phyloP scores from a whole-genome alignment of 2,329 filamentous ascomycete genomes.

The Hypoxylon sp. region DNA sequence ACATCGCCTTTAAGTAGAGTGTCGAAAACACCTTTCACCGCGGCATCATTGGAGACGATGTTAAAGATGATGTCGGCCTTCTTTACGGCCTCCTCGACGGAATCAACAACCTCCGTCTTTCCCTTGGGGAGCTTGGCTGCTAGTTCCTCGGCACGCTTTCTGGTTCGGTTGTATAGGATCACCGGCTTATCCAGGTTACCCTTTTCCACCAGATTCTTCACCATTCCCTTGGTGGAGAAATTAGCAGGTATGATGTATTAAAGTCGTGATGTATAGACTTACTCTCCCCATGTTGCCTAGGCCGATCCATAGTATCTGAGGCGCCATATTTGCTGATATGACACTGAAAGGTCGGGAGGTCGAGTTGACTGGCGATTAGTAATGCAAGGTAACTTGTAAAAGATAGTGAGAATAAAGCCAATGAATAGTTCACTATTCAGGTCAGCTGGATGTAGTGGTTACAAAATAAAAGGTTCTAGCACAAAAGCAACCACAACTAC shows the following conservation, averaged over 20 bases:
- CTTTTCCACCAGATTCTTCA: slow-evolving; percentile 85
- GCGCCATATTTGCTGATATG: slow-evolving; percentile 61
- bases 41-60: slow-evolving; percentile 83
- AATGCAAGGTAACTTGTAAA: background rate
- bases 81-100: slow-evolving; percentile 75
- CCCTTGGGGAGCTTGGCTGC: slow-evolving; percentile 70
- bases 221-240: slow-evolving; percentile 78
- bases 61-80: slow-evolving; percentile 84
- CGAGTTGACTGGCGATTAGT: slow-evolving; percentile 13
- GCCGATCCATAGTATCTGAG: slow-evolving; percentile 82
- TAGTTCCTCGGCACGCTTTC: slow-evolving; percentile 74
- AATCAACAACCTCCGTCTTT: slow-evolving; percentile 75
- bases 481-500: background rate
- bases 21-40: slow-evolving; percentile 74
- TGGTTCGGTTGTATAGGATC: slow-evolving; percentile 85
- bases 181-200: slow-evolving; percentile 79
- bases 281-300: slow-evolving; percentile 90
- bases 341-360: background rate
- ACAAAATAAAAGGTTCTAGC: background rate
- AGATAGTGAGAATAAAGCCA: background rate
- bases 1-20: slow-evolving; percentile 70
- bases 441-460: background rate
- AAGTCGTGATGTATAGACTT: slow-evolving; percentile 54
- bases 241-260: slow-evolving; percentile 36
- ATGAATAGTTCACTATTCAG: background rate